Conservation (phyloP, 371 early-diverging fungal species). For the Mortierella sp. region DNA sequence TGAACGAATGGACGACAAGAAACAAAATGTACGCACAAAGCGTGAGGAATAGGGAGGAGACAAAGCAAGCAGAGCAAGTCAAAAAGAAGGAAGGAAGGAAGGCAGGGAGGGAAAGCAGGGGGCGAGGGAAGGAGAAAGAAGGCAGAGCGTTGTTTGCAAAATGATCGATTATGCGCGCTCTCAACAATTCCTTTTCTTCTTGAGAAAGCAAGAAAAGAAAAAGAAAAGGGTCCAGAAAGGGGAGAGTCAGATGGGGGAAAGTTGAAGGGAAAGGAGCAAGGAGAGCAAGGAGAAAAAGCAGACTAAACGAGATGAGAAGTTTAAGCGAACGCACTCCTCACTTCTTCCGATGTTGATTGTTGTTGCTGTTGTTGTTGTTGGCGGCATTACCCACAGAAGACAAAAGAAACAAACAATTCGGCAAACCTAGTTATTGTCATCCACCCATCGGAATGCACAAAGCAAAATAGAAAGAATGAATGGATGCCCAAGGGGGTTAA, state of each 20-base stretch:
- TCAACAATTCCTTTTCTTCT: not conserved
- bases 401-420: not conserved
- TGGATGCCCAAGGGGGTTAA: not conserved
- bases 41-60: not conserved
- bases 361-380: not conserved
- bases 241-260: not conserved
- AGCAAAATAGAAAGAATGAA: not conserved
- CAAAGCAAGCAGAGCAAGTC: not conserved
- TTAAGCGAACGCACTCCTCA: not conserved
- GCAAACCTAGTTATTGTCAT: not conserved
- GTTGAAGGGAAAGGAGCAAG: not conserved
- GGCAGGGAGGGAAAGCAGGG: not conserved
- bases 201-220: not conserved
- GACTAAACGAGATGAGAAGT: not conserved
- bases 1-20: not conserved
- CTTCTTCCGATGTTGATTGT: not conserved
- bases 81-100: not conserved
- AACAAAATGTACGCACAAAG: slow-evolving; percentile 12
- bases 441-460: not conserved
- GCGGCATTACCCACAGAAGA: not conserved
- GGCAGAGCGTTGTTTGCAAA: not conserved
- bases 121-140: not conserved
- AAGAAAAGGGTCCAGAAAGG: not conserved
- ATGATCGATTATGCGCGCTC: slow-evolving; percentile 13
- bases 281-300: not conserved